Percentiles rank a stretch among this genome's conserved stretches.
Conservation (phyloP, 2,329 filamentous ascomycete genomes). For the Aspergillus luchuensis region DNA sequence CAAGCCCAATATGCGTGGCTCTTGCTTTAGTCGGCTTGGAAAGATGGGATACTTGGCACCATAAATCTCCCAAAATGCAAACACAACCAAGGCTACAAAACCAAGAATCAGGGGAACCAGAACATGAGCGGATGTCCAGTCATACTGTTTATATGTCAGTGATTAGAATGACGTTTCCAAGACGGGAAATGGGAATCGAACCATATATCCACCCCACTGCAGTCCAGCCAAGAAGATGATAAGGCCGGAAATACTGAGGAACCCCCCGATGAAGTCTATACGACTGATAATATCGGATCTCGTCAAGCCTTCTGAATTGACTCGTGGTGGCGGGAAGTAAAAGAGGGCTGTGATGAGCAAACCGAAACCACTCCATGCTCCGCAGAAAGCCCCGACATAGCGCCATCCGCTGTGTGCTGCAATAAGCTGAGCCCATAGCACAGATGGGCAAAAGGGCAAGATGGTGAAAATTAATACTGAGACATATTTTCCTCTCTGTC, state of each 20-base stretch:
- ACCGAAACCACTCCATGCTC: conserved; percentile 46
- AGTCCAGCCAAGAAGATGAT: conserved; percentile 53
- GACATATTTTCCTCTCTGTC: conserved; percentile 66
- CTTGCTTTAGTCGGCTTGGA: conserved; percentile 48
- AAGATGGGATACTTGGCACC: conserved; percentile 51
- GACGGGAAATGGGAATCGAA: conserved; percentile 18
- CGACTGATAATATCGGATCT: conserved; percentile 45
- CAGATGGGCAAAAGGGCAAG: conserved; percentile 63
- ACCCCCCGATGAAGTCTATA: conserved; percentile 55
- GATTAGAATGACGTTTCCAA: not conserved
- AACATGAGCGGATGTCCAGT: conserved; percentile 49
- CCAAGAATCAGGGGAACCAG: conserved; percentile 51
- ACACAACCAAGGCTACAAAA: conserved; percentile 44
- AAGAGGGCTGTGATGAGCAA: conserved; percentile 46
- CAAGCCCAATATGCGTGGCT: conserved; percentile 53
- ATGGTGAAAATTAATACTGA: conserved; percentile 63
- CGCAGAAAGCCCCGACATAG: conserved; percentile 47
- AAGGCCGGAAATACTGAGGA: conserved; percentile 52
- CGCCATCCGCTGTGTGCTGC: conserved; percentile 49
- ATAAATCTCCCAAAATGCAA: conserved; percentile 51
- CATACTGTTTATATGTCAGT: conserved; percentile 35
- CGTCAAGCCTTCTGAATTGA: conserved; percentile 43
- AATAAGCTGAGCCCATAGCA: conserved; percentile 63
- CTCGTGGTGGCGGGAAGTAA: conserved; percentile 50
- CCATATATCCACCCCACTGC: conserved; percentile 55